Base-by-base conservation (phyloP, 176 grass and related monocot genomes). In the Eragrostis nindensis region DNA sequence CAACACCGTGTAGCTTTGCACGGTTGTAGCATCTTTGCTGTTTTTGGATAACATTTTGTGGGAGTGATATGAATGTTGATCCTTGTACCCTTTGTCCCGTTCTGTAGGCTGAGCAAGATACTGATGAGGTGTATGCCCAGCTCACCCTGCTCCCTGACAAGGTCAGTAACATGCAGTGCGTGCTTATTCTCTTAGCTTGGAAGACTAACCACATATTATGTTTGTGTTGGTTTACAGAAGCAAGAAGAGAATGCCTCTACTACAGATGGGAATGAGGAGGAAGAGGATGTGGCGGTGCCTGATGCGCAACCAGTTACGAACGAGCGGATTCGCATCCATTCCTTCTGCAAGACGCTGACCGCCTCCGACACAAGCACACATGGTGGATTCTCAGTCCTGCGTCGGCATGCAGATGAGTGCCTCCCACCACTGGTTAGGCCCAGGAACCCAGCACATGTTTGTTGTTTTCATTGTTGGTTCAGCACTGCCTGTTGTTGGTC, bases 291-390 rank as follows among this genome's bases (percentile, higher is more conserved):
- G 66, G 57, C 26, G 27, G 70, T 56, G 69, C 83, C 83, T 55
- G 25, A 66, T 85, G 50, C 43, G 1, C 77, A 65, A 46, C 75
- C 60, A 10, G 14, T 76, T 61, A 45, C 62, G 21, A 66, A n/a
- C 43, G 86, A 78, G 41, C 82, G 74, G 38, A 86, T 78, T 40
- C 77, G 53, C 41, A 90, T 92, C 21, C 87, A 92, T 48, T 94
- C 94, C 49, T 97, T 97, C 73, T 97, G 94, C 76, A 97, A 97
- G 87, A 97, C 94, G 8, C 86, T 97, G 57, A 97, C 94, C 12
- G 94, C 94, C 29, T 97, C 94, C 19, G 94, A 97, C 67, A 97
- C 94, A 7, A 94, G 92, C 79, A 97, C 94, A 0, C 94, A 97
- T 70, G 94, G 94, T 45, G 94, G 94, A 47, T 97, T 97, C 89